Base-by-base conservation (phyloP, 1,284 basidiomycete species). In the Microbotryomycetes sp. region DNA sequence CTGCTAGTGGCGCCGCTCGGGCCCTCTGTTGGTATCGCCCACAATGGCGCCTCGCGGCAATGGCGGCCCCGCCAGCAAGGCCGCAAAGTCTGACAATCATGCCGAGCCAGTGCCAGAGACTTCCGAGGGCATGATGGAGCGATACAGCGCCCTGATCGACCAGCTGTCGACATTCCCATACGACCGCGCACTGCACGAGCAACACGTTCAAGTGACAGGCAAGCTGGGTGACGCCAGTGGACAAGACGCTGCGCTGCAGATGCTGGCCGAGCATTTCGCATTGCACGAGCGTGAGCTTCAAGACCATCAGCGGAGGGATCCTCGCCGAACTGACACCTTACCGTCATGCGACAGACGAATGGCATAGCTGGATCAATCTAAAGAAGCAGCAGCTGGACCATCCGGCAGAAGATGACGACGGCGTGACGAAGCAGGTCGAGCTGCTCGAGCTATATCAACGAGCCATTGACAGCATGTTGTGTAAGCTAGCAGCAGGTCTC, bases 401-500 rank as follows among this genome's bases (percentile, higher is more conserved):
- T 1, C 21, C 28, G 5, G 26, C 29, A 23, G 45, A 52, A 4
- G 41, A 46, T 18, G n/a, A n/a, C n/a, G 48, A 60, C 3, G 61
- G 64, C 31, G 45, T 62, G 54, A 48, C 51, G 46, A 60, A 61
- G 11, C 53, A 49, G 56, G 46, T 70, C 24, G 62, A 65, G 16
- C 23, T 71, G 26, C 48, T 70, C 24, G 68, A 68, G 45, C 60
- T 71, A 18, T 70, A 62, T 57, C 54, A 66, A 23, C 54, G 64
- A 1, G 68, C 68, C 0, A 50, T 47, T 47, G 30, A 29, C 1
- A 68, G 68, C 21, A 57, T 47, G 45, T 57, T 67, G 26, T 66
- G 70, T 66, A 41, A 23, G 68, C 61, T 2, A 35, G 16, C 3
- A 15, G 13, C 31, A 11, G 4, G 13, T 23, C 4, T 11, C 24